Evolutionary conservation across 1,284 basidiomycete genomes (phyloP).

Genomic region (Cutaneotrichosporon sp.): DNA sequence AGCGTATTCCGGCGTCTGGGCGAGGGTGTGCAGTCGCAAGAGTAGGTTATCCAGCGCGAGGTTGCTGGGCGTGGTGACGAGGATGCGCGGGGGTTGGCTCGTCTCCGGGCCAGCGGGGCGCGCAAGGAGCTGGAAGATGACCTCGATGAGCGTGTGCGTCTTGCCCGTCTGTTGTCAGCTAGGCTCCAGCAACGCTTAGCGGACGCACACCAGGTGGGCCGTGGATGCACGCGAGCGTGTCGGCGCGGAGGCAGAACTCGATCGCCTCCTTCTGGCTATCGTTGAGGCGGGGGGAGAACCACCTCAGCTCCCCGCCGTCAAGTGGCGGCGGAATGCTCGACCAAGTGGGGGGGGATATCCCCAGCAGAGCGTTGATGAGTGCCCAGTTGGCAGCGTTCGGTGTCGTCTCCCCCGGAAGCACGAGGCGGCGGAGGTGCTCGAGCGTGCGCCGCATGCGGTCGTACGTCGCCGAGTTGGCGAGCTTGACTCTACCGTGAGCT

Average conservation of each 20-base stretch:
- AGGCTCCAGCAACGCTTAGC: no score
- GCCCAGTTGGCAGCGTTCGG: conserved; percentile 30
- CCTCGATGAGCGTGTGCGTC: conserved; percentile 86
- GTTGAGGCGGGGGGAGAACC: conserved; percentile 78
- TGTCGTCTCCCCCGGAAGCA: conserved; percentile 28
- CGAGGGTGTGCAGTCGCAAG: conserved; percentile 63
- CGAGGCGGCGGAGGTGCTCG: conserved; percentile 62
- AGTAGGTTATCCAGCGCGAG: conserved; percentile 73
- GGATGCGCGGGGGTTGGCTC: conserved; percentile 57
- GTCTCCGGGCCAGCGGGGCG: conserved; percentile 29
- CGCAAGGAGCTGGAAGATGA: conserved; percentile 76
- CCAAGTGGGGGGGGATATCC: conserved; percentile 56
- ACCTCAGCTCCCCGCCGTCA: conserved; percentile 55
- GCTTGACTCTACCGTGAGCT: conserved; percentile 63
- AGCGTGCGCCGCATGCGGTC: conserved; percentile 86
- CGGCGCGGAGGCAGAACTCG: conserved; percentile 46
- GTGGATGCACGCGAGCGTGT: conserved; percentile 89
- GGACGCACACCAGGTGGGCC: conserved; percentile 81
- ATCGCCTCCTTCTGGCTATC: conserved; percentile 77
- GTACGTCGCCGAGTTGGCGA: conserved; percentile 89
- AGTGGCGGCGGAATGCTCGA: conserved; percentile 6
- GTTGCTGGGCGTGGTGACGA: conserved; percentile 56
- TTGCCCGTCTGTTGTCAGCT: conserved; percentile 66
- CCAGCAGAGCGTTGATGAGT: conserved; percentile 68
- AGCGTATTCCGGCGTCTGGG: conserved; percentile 29